These are phyloP conservation scores for Hymenoscyphus albidus DNA, from an alignment of 2,329 filamentous ascomycete genomes.

Conservation along the genomic window DNA sequence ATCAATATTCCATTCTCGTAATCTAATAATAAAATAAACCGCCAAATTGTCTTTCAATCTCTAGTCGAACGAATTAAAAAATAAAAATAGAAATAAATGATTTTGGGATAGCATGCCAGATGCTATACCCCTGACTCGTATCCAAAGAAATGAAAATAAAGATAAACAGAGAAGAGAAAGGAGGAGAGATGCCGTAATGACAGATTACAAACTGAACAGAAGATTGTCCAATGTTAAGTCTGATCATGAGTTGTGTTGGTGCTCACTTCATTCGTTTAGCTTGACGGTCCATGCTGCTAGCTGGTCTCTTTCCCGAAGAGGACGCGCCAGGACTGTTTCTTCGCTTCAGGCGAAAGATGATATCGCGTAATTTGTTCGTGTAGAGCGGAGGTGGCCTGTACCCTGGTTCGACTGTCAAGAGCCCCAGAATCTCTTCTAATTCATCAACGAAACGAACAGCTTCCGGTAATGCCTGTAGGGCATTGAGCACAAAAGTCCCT, in stretches of 20 bases:
- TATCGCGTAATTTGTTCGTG: constrained; percentile 18
- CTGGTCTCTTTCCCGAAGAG: constrained; percentile 25
- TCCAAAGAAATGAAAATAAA: background rate
- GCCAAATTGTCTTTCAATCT: background rate
- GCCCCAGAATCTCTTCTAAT: constrained; percentile 21
- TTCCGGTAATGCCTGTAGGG: constrained; percentile 29
- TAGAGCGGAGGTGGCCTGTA: constrained; percentile 27
- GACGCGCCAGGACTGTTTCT: constrained; percentile 4
- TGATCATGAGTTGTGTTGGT: background rate
- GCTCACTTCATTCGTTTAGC: constrained; percentile 31
- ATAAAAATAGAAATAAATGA: background rate
- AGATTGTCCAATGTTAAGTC: background rate
- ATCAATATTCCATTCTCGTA: background rate
- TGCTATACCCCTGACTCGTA: background rate
- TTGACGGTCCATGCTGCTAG: constrained; percentile 24
- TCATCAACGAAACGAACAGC: constrained; percentile 23
- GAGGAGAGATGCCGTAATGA: background rate
- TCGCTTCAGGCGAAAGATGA: constrained; percentile 26
- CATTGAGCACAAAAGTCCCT: constrained; percentile 28
- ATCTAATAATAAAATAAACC: background rate
- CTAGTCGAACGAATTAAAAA: background rate
- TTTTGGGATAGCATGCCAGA: constrained; percentile 4
- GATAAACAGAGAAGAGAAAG: background rate
- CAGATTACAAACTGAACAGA: background rate
- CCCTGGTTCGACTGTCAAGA: constrained; percentile 15